Percentiles rank a stretch among this genome's conserved stretches.
These are phyloP conservation scores for Parathielavia hyrcaniae DNA, from an alignment of 495 filamentous ascomycete genomes.

Conservation along the genomic window DNA sequence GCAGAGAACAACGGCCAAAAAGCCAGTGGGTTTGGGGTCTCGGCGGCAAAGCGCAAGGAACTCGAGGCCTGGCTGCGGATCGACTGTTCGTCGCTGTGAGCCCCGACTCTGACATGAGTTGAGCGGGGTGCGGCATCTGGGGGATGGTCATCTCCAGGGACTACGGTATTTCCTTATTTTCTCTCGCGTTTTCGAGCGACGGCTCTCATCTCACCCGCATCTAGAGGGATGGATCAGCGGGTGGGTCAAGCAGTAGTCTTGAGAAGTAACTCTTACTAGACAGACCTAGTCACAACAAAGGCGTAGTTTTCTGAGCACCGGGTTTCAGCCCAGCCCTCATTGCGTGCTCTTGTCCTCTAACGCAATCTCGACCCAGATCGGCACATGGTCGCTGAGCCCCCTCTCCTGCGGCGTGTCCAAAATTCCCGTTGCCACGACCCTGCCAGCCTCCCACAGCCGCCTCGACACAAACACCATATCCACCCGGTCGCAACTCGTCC, in stretches of 20 bases:
- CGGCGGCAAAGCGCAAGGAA: conserved; percentile 4
- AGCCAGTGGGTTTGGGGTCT: neutral
- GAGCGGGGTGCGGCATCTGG: neutral
- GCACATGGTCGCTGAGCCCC: conserved; percentile 36
- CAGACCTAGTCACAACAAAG: too few species aligned
- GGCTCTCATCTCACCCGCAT: too few species aligned
- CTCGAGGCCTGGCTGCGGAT: neutral
- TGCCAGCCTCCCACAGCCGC: conserved; percentile 16
- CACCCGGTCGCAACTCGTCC: conserved; percentile 35
- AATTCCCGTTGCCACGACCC: conserved; percentile 30
- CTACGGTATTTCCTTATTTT: too few species aligned
- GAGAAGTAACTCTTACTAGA: too few species aligned
- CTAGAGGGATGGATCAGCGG: too few species aligned
- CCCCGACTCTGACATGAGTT: neutral
- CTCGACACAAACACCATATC: conserved; percentile 33
- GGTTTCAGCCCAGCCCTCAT: too few species aligned
- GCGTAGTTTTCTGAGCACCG: too few species aligned
- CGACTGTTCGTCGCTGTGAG: neutral
- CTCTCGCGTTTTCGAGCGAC: too few species aligned
- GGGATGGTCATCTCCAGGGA: too few species aligned
- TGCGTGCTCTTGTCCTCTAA: neutral
- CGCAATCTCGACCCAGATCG: conserved; percentile 27
- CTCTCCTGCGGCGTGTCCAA: conserved; percentile 32
- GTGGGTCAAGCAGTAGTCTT: too few species aligned
- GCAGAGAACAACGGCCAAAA: neutral